Percentiles rank a stretch among this genome's conserved stretches.
Evolutionary conservation across 768 basidiomycete species (phyloP).

Genomic region (Lactarius trivialis): DNA sequence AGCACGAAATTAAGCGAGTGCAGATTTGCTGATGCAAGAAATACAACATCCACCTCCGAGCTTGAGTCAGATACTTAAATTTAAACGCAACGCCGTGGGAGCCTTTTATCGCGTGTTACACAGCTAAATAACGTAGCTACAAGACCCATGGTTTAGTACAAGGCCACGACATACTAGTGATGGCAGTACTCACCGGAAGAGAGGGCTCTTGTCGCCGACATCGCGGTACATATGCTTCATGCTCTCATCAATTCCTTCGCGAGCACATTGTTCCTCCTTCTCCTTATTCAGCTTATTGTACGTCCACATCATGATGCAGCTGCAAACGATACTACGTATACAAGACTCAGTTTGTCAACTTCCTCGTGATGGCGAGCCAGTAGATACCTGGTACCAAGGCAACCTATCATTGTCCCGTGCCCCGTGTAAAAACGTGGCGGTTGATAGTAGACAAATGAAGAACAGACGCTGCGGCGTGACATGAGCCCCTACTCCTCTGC

Average conservation of each 20-base stretch:
- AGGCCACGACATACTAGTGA: background rate
- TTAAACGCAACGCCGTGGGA: background rate
- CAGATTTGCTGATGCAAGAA: too few relatives aligned
- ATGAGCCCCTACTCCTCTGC: background rate
- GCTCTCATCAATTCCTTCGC: slow-evolving; percentile 38
- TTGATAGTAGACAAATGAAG: slow-evolving; percentile 38
- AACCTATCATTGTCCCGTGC: slow-evolving; percentile 35
- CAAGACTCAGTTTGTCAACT: slow-evolving; percentile 8
- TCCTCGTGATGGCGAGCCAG: background rate
- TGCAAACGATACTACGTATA: slow-evolving; percentile 35
- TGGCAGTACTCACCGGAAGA: slow-evolving; percentile 39
- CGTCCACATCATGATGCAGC: slow-evolving; percentile 42
- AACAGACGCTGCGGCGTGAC: slow-evolving; percentile 31
- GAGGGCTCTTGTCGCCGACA: slow-evolving; percentile 48
- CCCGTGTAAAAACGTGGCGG: slow-evolving; percentile 35
- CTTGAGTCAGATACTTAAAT: too few relatives aligned
- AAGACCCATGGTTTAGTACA: background rate
- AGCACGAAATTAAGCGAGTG: too few relatives aligned
- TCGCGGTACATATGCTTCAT: slow-evolving; percentile 38
- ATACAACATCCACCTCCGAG: too few relatives aligned
- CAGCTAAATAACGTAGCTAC: slow-evolving; percentile 16
- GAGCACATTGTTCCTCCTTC: slow-evolving; percentile 40
- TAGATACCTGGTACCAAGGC: slow-evolving; percentile 26
- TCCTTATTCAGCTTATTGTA: slow-evolving; percentile 44
- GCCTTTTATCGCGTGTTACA: background rate